Base-by-base conservation (phyloP, 495 filamentous ascomycete genomes). In the Podospora tetraspora region DNA sequence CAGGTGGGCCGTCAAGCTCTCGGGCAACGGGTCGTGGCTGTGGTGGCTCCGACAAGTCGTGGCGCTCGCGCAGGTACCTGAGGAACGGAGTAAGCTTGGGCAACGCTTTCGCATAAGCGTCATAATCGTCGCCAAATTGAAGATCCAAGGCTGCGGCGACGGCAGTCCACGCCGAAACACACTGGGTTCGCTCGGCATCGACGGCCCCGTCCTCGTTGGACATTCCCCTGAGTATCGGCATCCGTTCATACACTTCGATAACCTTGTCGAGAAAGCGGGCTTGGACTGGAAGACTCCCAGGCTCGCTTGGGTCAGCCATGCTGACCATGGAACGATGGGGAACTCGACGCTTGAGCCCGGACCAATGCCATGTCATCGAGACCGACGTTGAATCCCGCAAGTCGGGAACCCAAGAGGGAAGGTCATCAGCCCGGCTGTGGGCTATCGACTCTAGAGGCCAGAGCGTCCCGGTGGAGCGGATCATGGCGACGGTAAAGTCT, bases 361-460 rank as follows among this genome's bases (percentile, higher is more conserved):
- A 52, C 37, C 37, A 52, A 19, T 19, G 13, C 37, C 37, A 52
- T 7, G 19, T 52, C 37, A 52, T 52, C 4, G 19, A 52, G 37
- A 52, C 37, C 16, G 37, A 19, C 19, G 37, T 19, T 6, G 37
- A 16, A n/a, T 52, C 37, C 2, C 30, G 61, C 16, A 63, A 16
- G 61, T 63, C 30, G 25, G 34, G 30, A 11, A 63, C 27, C 61
- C 61, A 63, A 22, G 61, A 63, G 19, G 61, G 61, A 23, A 37
- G 25, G 1, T 63, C 30, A 0, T 63, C 61, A 0, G 27, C 19
- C 8, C n/a, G 61, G 3, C 19, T 21, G 4, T 23, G 30, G 21
- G 13, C 19, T 1, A 63, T 63, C 16, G 32, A 63, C 22, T 63
- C 32, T 16, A 63, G 30, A 10, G 61, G 19, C 29, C 29, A 63